phyloP scores from a whole-genome alignment of 2,329 filamentous ascomycete genomes.

The Penicillium rolfsii region DNA sequence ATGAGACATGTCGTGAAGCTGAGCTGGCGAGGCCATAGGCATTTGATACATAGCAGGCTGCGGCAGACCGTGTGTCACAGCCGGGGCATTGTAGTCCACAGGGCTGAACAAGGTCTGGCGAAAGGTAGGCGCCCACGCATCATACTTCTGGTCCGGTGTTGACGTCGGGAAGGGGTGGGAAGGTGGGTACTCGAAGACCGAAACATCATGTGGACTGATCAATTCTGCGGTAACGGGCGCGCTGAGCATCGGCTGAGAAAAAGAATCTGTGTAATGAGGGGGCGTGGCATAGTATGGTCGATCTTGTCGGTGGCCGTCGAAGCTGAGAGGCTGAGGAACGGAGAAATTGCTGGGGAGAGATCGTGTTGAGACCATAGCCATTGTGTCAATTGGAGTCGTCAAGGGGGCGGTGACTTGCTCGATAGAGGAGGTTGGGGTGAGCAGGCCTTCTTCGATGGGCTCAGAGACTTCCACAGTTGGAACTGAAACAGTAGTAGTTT shows the following conservation, averaged over 20 bases:
- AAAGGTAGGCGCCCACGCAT: conserved; percentile 39
- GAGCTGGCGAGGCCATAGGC: conserved; percentile 29
- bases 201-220: conserved; percentile 37
- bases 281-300: conserved; percentile 33
- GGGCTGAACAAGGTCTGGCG: conserved; percentile 40
- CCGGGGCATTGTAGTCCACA: conserved; percentile 33
- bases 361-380: conserved; percentile 23
- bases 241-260: conserved; percentile 34
- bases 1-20: conserved; percentile 34
- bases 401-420: conserved; percentile 28
- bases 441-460: conserved; percentile 32
- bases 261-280: conserved; percentile 36
- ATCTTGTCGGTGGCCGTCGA: conserved; percentile 34
- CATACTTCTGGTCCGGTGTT: conserved; percentile 31
- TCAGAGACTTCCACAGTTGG: conserved; percentile 32
- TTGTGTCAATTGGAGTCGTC: conserved; percentile 32
- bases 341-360: conserved; percentile 35
- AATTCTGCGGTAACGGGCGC: conserved; percentile 32
- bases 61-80: conserved; percentile 29
- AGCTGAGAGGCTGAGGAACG: conserved; percentile 35
- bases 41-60: conserved; percentile 37
- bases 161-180: conserved; percentile 31
- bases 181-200: conserved; percentile 38
- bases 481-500: conserved; percentile 19
- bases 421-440: conserved; percentile 33